These are phyloP conservation scores for Kurtzmaniella quercitrusa DNA, from an alignment of 1,139 yeast species.

Conservation along the genomic window DNA sequence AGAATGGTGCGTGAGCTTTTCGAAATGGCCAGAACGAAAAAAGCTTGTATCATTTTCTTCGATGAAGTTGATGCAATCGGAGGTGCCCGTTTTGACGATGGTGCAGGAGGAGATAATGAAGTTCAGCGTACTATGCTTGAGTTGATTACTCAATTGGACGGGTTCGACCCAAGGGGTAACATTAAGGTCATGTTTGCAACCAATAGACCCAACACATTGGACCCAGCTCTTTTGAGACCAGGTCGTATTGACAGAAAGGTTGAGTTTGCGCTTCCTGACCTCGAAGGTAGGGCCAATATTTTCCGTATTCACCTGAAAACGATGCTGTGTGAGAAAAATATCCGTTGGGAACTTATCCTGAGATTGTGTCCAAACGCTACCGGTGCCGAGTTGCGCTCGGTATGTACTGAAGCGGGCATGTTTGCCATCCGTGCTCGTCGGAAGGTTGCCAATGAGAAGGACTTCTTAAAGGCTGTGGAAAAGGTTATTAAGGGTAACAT, in stretches of 20 bases:
- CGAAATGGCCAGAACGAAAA: conserved; percentile 97
- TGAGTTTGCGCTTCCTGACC: conserved; percentile 91
- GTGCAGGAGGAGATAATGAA: conserved; percentile 99
- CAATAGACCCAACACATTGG: conserved; percentile 94
- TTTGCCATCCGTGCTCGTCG: conserved; percentile 97
- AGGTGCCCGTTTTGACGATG: conserved; percentile 98
- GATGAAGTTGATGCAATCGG: conserved; percentile 99
- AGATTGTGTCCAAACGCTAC: conserved; percentile 97
- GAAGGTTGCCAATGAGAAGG: conserved; percentile 97
- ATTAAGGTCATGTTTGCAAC: conserved; percentile 99
- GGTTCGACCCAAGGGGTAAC: conserved; percentile 97
- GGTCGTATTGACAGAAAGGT: conserved; percentile 98
- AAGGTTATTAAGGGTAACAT: conserved; percentile 97
- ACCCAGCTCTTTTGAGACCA: conserved; percentile 96
- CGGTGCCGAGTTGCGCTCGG: conserved; percentile 96
- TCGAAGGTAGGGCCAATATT: conserved; percentile 96
- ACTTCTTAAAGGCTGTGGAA: conserved; percentile 93
- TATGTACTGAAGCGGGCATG: conserved; percentile 98
- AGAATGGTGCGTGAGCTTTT: conserved; percentile 97
- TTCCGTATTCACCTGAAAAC: conserved; percentile 95
- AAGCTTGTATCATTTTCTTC: conserved; percentile 93
- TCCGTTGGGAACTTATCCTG: conserved; percentile 97
- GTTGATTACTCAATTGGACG: conserved; percentile 93
- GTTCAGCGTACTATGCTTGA: conserved; percentile 99
- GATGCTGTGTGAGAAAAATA: conserved; percentile 95